These are phyloP conservation scores for Penicillium frequentans DNA, from an alignment of 2,329 filamentous ascomycete species.

Conservation along the genomic window DNA sequence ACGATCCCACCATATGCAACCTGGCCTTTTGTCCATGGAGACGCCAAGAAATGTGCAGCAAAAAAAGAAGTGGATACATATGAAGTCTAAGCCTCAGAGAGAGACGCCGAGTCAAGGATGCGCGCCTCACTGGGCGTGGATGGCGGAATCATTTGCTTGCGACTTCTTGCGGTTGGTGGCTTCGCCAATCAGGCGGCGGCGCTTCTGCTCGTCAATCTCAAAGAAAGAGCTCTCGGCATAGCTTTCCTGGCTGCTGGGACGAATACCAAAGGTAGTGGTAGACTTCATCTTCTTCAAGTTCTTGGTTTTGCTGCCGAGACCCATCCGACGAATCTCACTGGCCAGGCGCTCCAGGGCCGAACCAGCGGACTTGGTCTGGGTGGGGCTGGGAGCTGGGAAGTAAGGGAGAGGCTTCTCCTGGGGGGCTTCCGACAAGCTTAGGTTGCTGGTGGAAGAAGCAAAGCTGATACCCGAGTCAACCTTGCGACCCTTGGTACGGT, in stretches of 20 bases:
- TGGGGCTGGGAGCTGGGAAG: constrained; percentile 27
- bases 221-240: constrained; percentile 42
- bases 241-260: constrained; percentile 31
- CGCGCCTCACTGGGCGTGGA: not conserved
- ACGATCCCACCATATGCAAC: constrained; percentile 11
- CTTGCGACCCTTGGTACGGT: constrained; percentile 53
- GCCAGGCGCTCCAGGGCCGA: constrained; percentile 62
- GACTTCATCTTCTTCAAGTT: constrained; percentile 50
- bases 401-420: constrained; percentile 45
- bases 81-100: constrained; percentile 6
- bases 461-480: constrained; percentile 61
- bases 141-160: constrained; percentile 24
- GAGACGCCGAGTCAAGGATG: not conserved
- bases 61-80: not conserved
- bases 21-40: constrained; percentile 8
- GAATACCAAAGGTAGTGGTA: constrained; percentile 52
- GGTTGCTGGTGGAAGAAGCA: constrained; percentile 16
- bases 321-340: constrained; percentile 55
- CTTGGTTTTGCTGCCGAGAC: constrained; percentile 25
- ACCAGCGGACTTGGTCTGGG: constrained; percentile 33
- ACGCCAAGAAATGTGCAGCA: constrained; percentile 4
- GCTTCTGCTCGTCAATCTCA: constrained; percentile 51
- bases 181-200: constrained; percentile 50
- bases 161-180: constrained; percentile 40
- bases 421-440: constrained; percentile 16